Conservation (phyloP, 768 basidiomycete genomes). For the Lenzites betulinus region DNA sequence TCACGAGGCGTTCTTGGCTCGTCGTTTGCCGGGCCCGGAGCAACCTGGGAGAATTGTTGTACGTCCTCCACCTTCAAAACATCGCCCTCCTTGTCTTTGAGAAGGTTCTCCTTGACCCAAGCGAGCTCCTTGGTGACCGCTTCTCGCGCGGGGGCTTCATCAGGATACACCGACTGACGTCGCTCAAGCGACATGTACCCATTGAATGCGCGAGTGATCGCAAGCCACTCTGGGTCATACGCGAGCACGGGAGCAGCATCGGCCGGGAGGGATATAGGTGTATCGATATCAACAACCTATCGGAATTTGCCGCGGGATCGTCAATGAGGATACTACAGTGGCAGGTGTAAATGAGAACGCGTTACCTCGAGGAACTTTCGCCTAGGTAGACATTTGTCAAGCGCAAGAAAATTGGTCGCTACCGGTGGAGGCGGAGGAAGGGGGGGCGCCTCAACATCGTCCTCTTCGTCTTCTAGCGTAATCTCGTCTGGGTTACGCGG, state of each 20-base stretch:
- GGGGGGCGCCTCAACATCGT: slow-evolving; percentile 42
- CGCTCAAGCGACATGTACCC: slow-evolving; percentile 64
- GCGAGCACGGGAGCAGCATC: slow-evolving; percentile 44
- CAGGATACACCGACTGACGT: slow-evolving; percentile 60
- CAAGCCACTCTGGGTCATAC: slow-evolving; percentile 93
- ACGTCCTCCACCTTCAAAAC: slow-evolving; percentile 39
- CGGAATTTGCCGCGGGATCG: not conserved
- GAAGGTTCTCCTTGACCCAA: slow-evolving; percentile 70
- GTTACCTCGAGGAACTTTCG: slow-evolving; percentile 83
- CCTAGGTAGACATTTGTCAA: slow-evolving; percentile 72
- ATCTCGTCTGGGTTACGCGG: slow-evolving; percentile 53
- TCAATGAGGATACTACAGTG: not conserved
- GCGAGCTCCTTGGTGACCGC: slow-evolving; percentile 59
- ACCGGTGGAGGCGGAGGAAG: slow-evolving; percentile 33
- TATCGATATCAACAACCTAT: slow-evolving; percentile 71
- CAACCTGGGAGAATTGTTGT: slow-evolving; percentile 71
- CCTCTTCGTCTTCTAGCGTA: slow-evolving; percentile 47
- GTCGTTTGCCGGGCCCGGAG: slow-evolving; percentile 54
- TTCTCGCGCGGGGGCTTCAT: slow-evolving; percentile 46
- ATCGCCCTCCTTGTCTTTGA: slow-evolving; percentile 29
- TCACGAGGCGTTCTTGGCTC: slow-evolving; percentile 38
- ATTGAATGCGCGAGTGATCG: slow-evolving; percentile 86
- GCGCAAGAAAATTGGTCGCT: slow-evolving; percentile 79
- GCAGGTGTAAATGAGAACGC: slow-evolving; percentile 1
- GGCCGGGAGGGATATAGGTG: slow-evolving; percentile 15